A percentile compares a stretch with the other conserved stretches of the same genome.
Conservation (phyloP, 164 flowering plant genomes). For the Warburgia ugandensis region DNA sequence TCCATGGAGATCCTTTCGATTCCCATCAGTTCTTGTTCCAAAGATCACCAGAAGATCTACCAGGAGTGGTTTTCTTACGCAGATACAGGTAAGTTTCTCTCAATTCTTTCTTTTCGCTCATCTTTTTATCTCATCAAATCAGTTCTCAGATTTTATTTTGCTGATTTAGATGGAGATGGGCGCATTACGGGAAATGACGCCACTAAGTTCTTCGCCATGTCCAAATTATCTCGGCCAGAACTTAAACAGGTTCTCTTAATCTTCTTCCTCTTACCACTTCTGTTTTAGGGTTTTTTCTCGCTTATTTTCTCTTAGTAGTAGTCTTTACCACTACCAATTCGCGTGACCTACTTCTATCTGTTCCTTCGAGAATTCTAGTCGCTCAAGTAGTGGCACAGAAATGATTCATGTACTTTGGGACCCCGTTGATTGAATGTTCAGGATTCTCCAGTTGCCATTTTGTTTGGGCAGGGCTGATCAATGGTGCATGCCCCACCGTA, state of each 20-base stretch:
- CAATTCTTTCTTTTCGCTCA: not conserved
- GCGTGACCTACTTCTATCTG: too few species aligned
- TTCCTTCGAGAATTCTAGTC: too few species aligned
- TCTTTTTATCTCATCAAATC: not conserved
- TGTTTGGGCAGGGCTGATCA: too few species aligned
- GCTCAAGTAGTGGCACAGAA: too few species aligned
- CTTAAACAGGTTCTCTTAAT: constrained; percentile 66
- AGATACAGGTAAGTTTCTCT: constrained; percentile 57
- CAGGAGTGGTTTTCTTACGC: constrained; percentile 77
- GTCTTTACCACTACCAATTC: too few species aligned
- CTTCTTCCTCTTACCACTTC: not conserved
- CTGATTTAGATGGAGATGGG: constrained; percentile 68
- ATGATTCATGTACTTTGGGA: too few species aligned
- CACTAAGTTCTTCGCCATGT: constrained; percentile 73
- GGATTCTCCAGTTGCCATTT: too few species aligned
- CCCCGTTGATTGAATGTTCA: too few species aligned
- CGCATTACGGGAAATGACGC: constrained; percentile 84
- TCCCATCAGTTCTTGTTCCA: constrained; percentile 61
- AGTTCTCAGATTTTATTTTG: not conserved
- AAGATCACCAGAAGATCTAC: constrained; percentile 75
- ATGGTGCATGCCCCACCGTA: too few species aligned
- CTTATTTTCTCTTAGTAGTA: not conserved
- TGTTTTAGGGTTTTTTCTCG: not conserved
- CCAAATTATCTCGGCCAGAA: constrained; percentile 69
- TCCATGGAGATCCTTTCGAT: constrained; percentile 64